These are phyloP conservation scores for Lippia alba DNA, from an alignment of 305 asterid genomes.

Conservation along the genomic window DNA sequence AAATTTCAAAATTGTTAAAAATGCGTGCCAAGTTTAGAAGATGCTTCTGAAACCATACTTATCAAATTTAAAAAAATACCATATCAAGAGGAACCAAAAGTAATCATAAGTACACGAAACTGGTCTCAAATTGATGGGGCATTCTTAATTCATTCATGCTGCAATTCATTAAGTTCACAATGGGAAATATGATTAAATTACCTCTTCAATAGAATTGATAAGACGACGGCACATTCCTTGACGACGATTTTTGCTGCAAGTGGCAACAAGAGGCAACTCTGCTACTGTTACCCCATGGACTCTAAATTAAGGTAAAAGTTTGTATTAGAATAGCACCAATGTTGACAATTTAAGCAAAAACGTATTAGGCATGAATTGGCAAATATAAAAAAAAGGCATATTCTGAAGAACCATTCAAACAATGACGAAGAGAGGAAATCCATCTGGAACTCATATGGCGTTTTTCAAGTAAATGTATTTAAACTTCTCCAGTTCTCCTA, in stretches of 20 bases:
- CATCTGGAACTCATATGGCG: neutral
- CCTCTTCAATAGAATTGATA: constrained; percentile 79
- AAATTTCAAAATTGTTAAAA: constrained; percentile 19
- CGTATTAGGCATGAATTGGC: neutral
- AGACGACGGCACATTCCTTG: constrained; percentile 95
- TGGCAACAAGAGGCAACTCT: constrained; percentile 94
- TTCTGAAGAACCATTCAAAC: constrained; percentile 7
- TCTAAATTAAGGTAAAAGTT: constrained; percentile 52
- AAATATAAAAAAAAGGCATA: constrained; percentile 6
- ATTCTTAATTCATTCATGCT: neutral
- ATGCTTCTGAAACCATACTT: neutral
- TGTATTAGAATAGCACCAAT: constrained; percentile 29
- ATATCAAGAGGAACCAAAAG: neutral
- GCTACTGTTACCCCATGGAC: constrained; percentile 90
- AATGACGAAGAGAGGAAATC: constrained; percentile 3
- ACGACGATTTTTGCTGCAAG: constrained; percentile 90
- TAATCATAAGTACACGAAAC: neutral
- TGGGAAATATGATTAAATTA: constrained; percentile 33
- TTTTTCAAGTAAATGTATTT: neutral
- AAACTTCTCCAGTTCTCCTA: neutral
- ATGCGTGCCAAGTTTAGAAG: neutral
- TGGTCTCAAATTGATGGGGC: neutral
- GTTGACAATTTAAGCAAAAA: constrained; percentile 11
- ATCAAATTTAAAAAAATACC: neutral
- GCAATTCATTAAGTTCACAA: constrained; percentile 22